A percentile compares a stretch with the other conserved stretches of the same genome.
phyloP scores from a whole-genome alignment of 2,329 filamentous ascomycete genomes.

The Blastomyces gilchristii region DNA sequence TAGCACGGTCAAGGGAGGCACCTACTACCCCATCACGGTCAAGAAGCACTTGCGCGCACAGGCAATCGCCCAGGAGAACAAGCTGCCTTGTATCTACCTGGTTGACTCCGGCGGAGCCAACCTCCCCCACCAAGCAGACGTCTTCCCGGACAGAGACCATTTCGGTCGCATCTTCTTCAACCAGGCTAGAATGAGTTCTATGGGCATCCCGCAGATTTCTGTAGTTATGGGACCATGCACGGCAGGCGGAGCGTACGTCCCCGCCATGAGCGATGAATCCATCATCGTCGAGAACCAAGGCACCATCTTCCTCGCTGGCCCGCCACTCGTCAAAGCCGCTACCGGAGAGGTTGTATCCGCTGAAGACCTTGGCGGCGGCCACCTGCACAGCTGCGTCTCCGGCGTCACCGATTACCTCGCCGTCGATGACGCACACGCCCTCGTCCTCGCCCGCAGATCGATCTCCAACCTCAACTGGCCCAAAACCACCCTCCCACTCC shows the following conservation, averaged over 20 bases:
- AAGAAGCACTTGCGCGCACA: conserved; percentile 96
- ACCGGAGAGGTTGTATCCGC: conserved; percentile 86
- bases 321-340: conserved; percentile 88
- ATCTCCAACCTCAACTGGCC: conserved; percentile 89
- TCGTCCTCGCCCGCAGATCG: conserved; percentile 73
- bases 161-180: conserved; percentile 98
- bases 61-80: conserved; percentile 81
- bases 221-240: conserved; percentile 98
- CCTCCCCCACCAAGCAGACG: conserved; percentile 85
- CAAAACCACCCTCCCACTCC: conserved; percentile 30
- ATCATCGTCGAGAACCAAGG: conserved; percentile 94
- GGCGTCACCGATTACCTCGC: conserved; percentile 94
- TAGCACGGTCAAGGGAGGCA: conserved; percentile 93
- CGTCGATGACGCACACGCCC: conserved; percentile 83
- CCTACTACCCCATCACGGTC: conserved; percentile 93
- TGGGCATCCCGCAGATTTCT: conserved; percentile 83
- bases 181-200: conserved; percentile 82
- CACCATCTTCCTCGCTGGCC: conserved; percentile 94
- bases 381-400: conserved; percentile 79
- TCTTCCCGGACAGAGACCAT: conserved; percentile 90
- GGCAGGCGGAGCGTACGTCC: conserved; percentile 89
- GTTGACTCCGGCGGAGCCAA: conserved; percentile 95
- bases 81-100: conserved; percentile 75
- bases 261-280: conserved; percentile 93
- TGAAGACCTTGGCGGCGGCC: conserved; percentile 83